Percentiles rank a stretch among this genome's conserved stretches.
phyloP scores from a whole-genome alignment of 305 asterid species.

The Solanum chacoense region DNA sequence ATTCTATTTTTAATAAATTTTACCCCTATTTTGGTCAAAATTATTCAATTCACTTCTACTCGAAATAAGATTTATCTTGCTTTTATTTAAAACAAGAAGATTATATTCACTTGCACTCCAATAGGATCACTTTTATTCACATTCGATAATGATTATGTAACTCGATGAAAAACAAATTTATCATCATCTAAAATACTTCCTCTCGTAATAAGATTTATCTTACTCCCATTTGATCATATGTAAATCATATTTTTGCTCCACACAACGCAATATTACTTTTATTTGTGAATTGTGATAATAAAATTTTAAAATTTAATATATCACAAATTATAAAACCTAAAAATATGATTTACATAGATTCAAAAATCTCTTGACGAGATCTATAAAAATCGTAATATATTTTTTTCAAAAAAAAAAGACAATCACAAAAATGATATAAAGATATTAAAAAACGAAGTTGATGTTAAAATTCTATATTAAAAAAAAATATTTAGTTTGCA shows the following conservation, averaged over 20 bases:
- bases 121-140: neutral
- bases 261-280: neutral
- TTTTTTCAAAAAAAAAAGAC: too few species aligned
- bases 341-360: neutral
- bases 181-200: neutral
- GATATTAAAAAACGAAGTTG: neutral
- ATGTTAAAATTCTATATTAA: neutral
- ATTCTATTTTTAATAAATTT: too few species aligned
- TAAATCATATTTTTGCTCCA: too few species aligned
- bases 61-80: neutral
- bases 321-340: neutral
- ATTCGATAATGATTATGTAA: neutral
- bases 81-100: too few species aligned
- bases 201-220: neutral
- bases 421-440: neutral
- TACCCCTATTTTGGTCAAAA: neutral
- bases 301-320: too few species aligned
- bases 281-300: neutral
- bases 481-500: neutral
- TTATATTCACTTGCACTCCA: neutral
- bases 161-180: neutral
- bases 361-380: neutral
- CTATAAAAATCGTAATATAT: neutral
- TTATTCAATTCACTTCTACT: neutral
- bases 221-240: neutral